phyloP scores from a whole-genome alignment of 495 filamentous ascomycete species.

The Xylaria acuta region DNA sequence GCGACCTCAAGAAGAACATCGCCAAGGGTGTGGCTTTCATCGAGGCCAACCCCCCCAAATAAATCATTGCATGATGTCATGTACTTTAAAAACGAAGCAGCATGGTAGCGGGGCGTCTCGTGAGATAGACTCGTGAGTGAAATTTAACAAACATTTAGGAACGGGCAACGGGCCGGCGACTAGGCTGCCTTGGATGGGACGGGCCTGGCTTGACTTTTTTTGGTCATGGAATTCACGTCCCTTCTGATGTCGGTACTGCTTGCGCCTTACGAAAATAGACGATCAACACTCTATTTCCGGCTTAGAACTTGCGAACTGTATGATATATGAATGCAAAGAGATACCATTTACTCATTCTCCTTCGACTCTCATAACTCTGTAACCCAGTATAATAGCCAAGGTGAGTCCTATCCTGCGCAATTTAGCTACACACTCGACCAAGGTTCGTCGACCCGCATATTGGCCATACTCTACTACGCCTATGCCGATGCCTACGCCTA shows the following conservation, averaged over 20 bases:
- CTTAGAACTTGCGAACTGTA: conserved; percentile 30
- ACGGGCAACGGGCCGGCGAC: neutral
- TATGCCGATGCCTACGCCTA: no score
- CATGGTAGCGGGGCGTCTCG: conserved; percentile 26
- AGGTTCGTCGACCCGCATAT: neutral
- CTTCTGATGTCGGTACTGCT: conserved; percentile 16
- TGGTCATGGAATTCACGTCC: conserved; percentile 27
- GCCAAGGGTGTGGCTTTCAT: conserved; percentile 62
- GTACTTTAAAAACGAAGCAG: conserved; percentile 10
- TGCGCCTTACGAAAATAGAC: neutral
- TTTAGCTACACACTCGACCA: neutral
- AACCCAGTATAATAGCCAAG: neutral
- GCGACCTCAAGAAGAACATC: conserved; percentile 85
- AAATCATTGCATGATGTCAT: conserved; percentile 32
- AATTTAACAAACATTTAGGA: conserved; percentile 7
- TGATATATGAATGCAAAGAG: conserved; percentile 33
- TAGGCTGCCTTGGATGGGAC: conserved; percentile 9
- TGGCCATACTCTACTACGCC: neutral
- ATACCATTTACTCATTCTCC: conserved; percentile 21
- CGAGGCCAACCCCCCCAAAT: conserved; percentile 61
- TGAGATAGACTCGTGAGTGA: conserved; percentile 23
- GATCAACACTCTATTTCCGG: neutral
- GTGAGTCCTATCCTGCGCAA: neutral
- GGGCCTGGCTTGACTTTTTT: conserved; percentile 19
- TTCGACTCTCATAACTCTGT: neutral